phyloP scores from a whole-genome alignment of 78 protist species.

The Speleostelium caveatum region DNA sequence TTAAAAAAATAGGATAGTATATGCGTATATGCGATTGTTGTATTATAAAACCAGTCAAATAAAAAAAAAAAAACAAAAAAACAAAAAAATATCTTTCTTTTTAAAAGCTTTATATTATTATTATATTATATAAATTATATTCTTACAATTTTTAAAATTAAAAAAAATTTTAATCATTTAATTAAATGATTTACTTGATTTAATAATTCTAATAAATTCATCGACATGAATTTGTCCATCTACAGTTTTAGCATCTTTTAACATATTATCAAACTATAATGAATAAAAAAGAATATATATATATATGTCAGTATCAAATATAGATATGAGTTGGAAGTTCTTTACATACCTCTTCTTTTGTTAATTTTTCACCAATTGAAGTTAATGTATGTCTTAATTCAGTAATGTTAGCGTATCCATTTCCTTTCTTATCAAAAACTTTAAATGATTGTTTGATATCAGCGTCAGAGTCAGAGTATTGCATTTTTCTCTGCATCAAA shows the following conservation, averaged over 20 bases:
- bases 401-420: constrained; percentile 81
- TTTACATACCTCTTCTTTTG: constrained; percentile 84
- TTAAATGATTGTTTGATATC: constrained; percentile 76
- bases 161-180: no score
- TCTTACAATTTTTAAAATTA: no score
- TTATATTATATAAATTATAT: no score
- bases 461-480: constrained; percentile 68
- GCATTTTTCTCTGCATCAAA: constrained; percentile 36
- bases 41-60: no score
- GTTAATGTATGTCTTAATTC: constrained; percentile 85
- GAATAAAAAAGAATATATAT: background rate
- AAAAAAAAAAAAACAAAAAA: no score
- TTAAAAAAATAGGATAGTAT: no score
- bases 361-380: constrained; percentile 89
- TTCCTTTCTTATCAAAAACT: constrained; percentile 92
- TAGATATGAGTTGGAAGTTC: background rate
- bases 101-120: no score
- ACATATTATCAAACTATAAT: constrained; percentile 50
- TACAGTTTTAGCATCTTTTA: constrained; percentile 73
- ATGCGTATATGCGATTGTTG: no score
- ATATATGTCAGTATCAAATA: background rate
- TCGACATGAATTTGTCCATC: constrained; percentile 79
- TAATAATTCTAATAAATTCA: constrained; percentile 73
- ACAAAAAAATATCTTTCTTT: no score
- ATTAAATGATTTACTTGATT: constrained; percentile 55